Evolutionary conservation across 441 rosid species (phyloP).

Genomic region (Gossypium schwendimanii): DNA sequence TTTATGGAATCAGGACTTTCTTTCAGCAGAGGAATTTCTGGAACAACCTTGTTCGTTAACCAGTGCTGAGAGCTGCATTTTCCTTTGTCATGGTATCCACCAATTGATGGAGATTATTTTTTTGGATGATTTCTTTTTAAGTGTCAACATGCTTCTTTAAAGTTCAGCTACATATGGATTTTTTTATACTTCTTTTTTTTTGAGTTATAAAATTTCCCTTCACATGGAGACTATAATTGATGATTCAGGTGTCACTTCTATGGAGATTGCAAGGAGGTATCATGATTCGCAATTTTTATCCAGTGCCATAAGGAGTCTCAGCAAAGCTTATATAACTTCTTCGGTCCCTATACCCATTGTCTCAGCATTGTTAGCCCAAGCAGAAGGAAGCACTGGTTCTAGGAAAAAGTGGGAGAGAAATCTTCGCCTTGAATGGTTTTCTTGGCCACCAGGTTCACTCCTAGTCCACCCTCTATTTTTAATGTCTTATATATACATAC

Average conservation of each 20-base stretch:
- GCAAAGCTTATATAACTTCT: conserved; percentile 43
- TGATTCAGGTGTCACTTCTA: conserved; percentile 51
- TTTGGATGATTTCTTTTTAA: neutral
- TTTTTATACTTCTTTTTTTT: too few species aligned
- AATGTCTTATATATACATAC: neutral
- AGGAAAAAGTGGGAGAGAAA: conserved; percentile 69
- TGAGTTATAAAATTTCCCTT: neutral
- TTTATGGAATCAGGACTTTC: conserved; percentile 40
- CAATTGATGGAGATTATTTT: conserved; percentile 5
- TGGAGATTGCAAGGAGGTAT: conserved; percentile 67
- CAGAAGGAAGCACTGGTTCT: conserved; percentile 82
- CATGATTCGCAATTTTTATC: conserved; percentile 47
- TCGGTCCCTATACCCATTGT: conserved; percentile 53
- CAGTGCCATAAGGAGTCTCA: conserved; percentile 57
- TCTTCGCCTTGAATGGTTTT: conserved; percentile 77
- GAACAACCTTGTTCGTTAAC: conserved; percentile 56
- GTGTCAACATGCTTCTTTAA: conserved; percentile 7
- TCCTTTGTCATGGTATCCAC: conserved; percentile 70
- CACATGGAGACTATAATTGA: conserved; percentile 9
- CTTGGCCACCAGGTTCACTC: conserved; percentile 88
- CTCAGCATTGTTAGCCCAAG: conserved; percentile 70
- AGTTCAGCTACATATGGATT: neutral
- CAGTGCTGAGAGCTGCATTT: conserved; percentile 55
- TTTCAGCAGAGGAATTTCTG: conserved; percentile 58
- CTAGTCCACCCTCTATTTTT: neutral